Evolutionary conservation across 192 early-diverging fungal species (phyloP), one percentile per base, ranked within the genome.

Genomic region (Dispira simplex): DNA sequence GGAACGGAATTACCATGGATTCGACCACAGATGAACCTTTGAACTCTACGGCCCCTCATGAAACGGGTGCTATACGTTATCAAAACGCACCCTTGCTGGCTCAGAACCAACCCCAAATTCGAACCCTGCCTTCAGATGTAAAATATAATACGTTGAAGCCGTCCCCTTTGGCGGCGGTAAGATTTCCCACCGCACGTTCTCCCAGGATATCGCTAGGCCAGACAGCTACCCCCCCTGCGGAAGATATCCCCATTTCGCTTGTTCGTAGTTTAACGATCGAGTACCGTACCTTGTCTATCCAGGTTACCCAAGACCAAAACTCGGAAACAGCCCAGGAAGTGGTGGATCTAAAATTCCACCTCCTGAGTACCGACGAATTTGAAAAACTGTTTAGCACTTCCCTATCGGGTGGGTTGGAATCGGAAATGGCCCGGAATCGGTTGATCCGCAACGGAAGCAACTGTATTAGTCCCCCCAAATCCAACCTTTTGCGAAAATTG

Each of bases 401-500:
- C 60, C 4, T 25, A 3, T 32, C 25, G 18, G 13, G 16, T 18
- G 60, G 60, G 11, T 27, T 62, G 26, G 46, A 46, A 25, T 16
- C 39, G 20, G 13, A 12, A 14, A 20, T 25, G n/a, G 60, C 60
- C 39, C 16, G 2, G 43, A 62, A 62, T 18, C 60, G 60, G 18
- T 45, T 62, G 60, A 21, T 25, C 32, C 39, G 46, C 44, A 20
- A 62, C 60, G 60, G 60, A 11, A 18, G 11, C 2, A 62, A 62
- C 60, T 20, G 67, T 27, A 58, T 67, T 13, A 46, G 46, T 25
- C 62, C 57, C 27, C 67, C 70, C 44, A 47, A 67, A 21, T 77
- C 72, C 21, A 77, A 79, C 47, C 70, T 67, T 56, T 2, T 65
- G 11, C 58, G 66, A n/a, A 82, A 78, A 62, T 39, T 79, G 8